These are phyloP conservation scores for Aspergillus terreus DNA, from an alignment of 2,329 filamentous ascomycete genomes.

Conservation along the genomic window DNA sequence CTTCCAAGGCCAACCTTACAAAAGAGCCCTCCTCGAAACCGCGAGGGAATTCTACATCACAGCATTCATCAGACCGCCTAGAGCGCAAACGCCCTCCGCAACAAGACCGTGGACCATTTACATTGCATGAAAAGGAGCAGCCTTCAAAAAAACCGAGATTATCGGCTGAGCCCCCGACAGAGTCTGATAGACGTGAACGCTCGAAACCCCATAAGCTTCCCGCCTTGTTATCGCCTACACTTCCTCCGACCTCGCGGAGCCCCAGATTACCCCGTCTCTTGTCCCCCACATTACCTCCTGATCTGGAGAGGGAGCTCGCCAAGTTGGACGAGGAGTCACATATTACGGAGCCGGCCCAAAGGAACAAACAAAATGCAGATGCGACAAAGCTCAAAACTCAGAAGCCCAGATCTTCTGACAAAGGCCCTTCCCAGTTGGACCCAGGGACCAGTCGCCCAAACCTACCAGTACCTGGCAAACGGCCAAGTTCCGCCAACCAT, in stretches of 20 bases:
- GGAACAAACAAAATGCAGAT: slow-evolving; percentile 15
- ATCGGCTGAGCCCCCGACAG: slow-evolving; percentile 33
- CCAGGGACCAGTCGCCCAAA: not conserved
- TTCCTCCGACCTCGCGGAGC: slow-evolving; percentile 40
- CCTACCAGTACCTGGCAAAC: slow-evolving; percentile 6
- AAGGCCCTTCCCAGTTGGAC: slow-evolving; percentile 14
- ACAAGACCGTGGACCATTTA: slow-evolving; percentile 16
- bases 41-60: slow-evolving; percentile 2
- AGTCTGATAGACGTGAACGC: slow-evolving; percentile 19
- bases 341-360: slow-evolving; percentile 13
- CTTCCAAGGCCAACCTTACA: slow-evolving; percentile 14
- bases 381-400: slow-evolving; percentile 17
- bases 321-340: slow-evolving; percentile 37
- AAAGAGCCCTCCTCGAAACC: slow-evolving; percentile 11
- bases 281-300: slow-evolving; percentile 56
- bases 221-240: slow-evolving; percentile 36
- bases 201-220: slow-evolving; percentile 28
- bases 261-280: slow-evolving; percentile 50
- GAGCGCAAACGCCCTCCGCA: slow-evolving; percentile 27
- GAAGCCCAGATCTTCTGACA: slow-evolving; percentile 12
- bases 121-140: slow-evolving; percentile 11
- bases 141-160: slow-evolving; percentile 38
- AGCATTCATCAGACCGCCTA: slow-evolving; percentile 13
- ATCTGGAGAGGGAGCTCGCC: slow-evolving; percentile 52
- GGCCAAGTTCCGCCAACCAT: slow-evolving; percentile 5